Percentiles rank a stretch among this genome's conserved stretches.
phyloP scores from a whole-genome alignment of 2,329 filamentous ascomycete species.

The Xylaria sp. region DNA sequence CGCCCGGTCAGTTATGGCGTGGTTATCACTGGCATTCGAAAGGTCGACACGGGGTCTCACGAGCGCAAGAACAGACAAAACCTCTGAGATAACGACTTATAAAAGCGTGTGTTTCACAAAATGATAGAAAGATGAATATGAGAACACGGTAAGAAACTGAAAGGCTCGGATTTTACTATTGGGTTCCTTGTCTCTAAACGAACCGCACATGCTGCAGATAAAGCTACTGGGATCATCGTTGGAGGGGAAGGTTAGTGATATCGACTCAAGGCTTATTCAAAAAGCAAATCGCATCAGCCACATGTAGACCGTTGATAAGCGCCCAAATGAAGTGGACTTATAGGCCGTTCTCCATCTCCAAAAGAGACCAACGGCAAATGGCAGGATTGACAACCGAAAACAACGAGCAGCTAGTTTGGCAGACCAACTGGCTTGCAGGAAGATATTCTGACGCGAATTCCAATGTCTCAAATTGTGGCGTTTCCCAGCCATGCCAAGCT shows the following conservation, averaged over 20 bases:
- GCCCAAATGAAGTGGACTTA: not conserved
- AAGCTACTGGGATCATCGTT: constrained; percentile 6
- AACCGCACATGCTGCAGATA: constrained; percentile 7
- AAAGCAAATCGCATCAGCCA: constrained; percentile 20
- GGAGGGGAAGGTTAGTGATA: constrained; percentile 3
- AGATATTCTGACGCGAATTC: constrained; percentile 20
- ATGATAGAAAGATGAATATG: not conserved
- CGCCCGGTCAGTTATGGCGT: not conserved
- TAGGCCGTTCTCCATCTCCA: not conserved
- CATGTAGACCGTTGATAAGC: constrained; percentile 19
- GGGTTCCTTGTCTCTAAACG: not conserved
- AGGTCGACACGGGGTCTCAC: not conserved
- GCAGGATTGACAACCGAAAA: not conserved
- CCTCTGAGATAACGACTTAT: not conserved
- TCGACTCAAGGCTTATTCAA: constrained; percentile 14
- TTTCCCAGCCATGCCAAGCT: constrained; percentile 19
- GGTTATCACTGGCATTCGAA: not conserved
- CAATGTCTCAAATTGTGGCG: constrained; percentile 24
- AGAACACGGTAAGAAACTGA: not conserved
- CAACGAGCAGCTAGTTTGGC: constrained; percentile 17
- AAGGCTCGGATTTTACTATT: not conserved
- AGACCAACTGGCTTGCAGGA: constrained; percentile 29
- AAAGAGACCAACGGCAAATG: not conserved
- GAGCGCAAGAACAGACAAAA: not conserved
- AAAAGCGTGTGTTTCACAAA: not conserved